These are phyloP conservation scores for Aureobasidium sp. DNA, from an alignment of 2,329 filamentous ascomycete species.

Conservation along the genomic window DNA sequence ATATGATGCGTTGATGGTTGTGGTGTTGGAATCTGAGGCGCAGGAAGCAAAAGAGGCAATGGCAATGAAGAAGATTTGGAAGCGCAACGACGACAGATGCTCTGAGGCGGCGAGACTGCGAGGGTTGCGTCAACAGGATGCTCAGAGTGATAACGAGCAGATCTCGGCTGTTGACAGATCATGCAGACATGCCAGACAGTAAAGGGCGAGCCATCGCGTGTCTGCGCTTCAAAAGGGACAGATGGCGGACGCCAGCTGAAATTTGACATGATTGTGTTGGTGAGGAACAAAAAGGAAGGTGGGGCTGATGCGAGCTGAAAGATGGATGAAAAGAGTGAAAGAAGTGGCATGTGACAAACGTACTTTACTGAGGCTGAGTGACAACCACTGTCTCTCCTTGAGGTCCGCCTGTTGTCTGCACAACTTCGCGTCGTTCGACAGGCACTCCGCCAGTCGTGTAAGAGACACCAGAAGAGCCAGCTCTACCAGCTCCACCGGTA, in stretches of 20 bases:
- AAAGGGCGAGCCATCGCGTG: constrained; percentile 9
- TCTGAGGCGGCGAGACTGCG: neutral
- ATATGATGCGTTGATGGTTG: neutral
- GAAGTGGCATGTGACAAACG: constrained; percentile 5
- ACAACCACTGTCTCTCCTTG: neutral
- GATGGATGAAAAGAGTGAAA: neutral
- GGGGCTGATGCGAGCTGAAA: neutral
- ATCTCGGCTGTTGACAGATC: constrained; percentile 15
- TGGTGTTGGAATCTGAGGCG: too few species aligned
- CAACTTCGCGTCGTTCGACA: neutral
- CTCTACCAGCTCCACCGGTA: neutral
- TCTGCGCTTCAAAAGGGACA: constrained; percentile 13
- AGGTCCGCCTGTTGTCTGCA: neutral
- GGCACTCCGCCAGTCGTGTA: neutral
- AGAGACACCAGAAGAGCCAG: neutral
- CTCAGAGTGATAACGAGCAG: constrained; percentile 12
- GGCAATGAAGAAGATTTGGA: neutral
- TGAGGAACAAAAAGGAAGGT: neutral
- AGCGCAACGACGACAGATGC: constrained; percentile 6
- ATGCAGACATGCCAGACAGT: constrained; percentile 16
- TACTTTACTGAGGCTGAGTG: neutral
- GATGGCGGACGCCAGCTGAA: constrained; percentile 2
- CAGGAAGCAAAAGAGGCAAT: neutral
- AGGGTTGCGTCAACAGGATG: constrained; percentile 3
- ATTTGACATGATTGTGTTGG: neutral